Conservation (phyloP, 75 land plant genomes). For the Ceratopteris richardii region DNA sequence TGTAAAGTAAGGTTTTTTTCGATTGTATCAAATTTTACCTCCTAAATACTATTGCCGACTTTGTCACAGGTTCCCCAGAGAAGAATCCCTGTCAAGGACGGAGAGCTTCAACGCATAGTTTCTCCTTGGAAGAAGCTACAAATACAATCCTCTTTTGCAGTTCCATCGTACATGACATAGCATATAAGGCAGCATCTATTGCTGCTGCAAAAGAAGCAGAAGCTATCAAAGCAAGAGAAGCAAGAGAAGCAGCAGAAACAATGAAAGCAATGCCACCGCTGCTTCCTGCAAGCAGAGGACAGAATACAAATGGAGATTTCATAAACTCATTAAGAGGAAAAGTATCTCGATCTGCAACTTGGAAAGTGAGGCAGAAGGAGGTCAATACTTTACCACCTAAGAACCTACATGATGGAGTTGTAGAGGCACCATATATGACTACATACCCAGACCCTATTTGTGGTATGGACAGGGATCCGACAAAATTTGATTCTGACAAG, state of each 20-base stretch:
- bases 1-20: too few relatives aligned
- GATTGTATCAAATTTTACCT: too few relatives aligned
- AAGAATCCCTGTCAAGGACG: too few relatives aligned
- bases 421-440: not conserved
- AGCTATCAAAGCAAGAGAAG: slow-evolving; percentile 41
- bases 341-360: not conserved
- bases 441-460: not conserved
- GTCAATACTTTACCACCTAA: not conserved
- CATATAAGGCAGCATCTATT: slow-evolving; percentile 54
- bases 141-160: slow-evolving; percentile 80
- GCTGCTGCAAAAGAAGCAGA: slow-evolving; percentile 46
- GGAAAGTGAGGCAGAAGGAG: not conserved
- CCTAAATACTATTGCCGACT: too few relatives aligned
- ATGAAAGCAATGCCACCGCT: slow-evolving; percentile 28
- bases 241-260: slow-evolving; percentile 30
- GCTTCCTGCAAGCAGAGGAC: slow-evolving; percentile 26
- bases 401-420: not conserved
- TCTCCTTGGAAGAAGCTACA: slow-evolving; percentile 59
- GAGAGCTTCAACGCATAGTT: too few relatives aligned
- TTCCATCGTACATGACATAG: slow-evolving; percentile 54
- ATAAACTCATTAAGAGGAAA: not conserved
- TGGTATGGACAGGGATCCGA: not conserved
- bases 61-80: too few relatives aligned
- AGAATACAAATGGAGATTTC: not conserved
- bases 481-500: not conserved